phyloP scores from a whole-genome alignment of 306 rosid genomes.

The Vigna unguiculata region DNA sequence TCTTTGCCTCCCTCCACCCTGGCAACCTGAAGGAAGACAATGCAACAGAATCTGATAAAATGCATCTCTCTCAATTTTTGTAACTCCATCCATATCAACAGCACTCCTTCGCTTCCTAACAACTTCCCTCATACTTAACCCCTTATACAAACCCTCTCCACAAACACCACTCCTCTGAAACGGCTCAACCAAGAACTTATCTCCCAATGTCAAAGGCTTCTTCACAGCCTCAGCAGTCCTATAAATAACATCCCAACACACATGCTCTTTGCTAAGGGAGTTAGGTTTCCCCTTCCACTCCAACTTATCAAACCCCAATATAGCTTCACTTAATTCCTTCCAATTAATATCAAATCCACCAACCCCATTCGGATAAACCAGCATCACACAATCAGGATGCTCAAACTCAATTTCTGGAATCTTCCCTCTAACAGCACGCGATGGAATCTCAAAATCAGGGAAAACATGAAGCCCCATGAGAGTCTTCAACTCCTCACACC shows the following conservation, averaged over 20 bases:
- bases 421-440: conserved; percentile 72
- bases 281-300: conserved; percentile 87
- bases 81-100: conserved; percentile 91
- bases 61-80: conserved; percentile 63
- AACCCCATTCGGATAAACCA: conserved; percentile 68
- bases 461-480: conserved; percentile 76
- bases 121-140: conserved; percentile 70
- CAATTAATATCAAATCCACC: conserved; percentile 65
- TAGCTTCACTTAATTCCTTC: conserved; percentile 61
- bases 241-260: conserved; percentile 90
- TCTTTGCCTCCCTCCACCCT: conserved; percentile 58
- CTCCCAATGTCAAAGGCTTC: conserved; percentile 58
- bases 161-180: conserved; percentile 67
- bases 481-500: conserved; percentile 74
- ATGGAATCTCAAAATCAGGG: conserved; percentile 66
- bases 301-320: conserved; percentile 58
- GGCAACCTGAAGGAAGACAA: conserved; percentile 90
- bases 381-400: conserved; percentile 88
- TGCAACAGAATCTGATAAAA: conserved; percentile 88
- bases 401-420: conserved; percentile 86
- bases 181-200: conserved; percentile 54
- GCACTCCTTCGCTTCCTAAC: conserved; percentile 93
- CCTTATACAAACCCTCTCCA: conserved; percentile 61
- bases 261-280: conserved; percentile 85
- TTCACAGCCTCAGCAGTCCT: conserved; percentile 77